A percentile compares a stretch with the other conserved stretches of the same genome.
Evolutionary conservation across 306 rosid genomes (phyloP).

Genomic region (Prunus davidiana): DNA sequence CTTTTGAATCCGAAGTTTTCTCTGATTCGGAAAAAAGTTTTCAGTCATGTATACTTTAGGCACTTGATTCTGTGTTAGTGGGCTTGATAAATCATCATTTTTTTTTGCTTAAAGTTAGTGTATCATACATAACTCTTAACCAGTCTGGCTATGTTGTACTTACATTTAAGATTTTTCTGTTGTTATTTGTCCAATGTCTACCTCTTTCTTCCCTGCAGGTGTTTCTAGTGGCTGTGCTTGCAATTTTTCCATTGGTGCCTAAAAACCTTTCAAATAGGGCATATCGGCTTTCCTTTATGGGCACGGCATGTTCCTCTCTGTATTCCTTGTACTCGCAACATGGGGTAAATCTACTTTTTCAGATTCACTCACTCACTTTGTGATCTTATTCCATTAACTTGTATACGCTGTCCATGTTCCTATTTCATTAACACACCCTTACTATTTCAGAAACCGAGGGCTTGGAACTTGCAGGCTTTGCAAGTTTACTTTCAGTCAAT

Average conservation of each 20-base stretch:
- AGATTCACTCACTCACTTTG: background rate
- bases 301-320: slow-evolving; percentile 77
- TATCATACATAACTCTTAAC: background rate
- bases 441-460: slow-evolving; percentile 79
- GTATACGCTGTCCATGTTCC: slow-evolving; percentile 15
- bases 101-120: background rate
- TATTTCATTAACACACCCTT: slow-evolving; percentile 17
- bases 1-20: background rate
- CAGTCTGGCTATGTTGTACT: slow-evolving; percentile 1
- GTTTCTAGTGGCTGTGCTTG: slow-evolving; percentile 83
- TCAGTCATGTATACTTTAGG: background rate
- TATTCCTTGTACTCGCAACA: slow-evolving; percentile 69
- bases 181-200: slow-evolving; percentile 12
- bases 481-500: slow-evolving; percentile 82
- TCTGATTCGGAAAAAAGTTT: no score
- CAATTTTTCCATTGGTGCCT: slow-evolving; percentile 77
- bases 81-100: background rate
- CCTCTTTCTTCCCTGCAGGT: slow-evolving; percentile 52
- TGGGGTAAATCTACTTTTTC: slow-evolving; percentile 56
- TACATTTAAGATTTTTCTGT: slow-evolving; percentile 3
- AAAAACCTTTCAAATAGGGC: slow-evolving; percentile 74
- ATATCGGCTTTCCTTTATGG: slow-evolving; percentile 86
- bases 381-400: background rate
- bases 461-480: slow-evolving; percentile 86
- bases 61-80: background rate